Conservation (phyloP, 345 rosid species). For the Noccaea bulbosa region DNA sequence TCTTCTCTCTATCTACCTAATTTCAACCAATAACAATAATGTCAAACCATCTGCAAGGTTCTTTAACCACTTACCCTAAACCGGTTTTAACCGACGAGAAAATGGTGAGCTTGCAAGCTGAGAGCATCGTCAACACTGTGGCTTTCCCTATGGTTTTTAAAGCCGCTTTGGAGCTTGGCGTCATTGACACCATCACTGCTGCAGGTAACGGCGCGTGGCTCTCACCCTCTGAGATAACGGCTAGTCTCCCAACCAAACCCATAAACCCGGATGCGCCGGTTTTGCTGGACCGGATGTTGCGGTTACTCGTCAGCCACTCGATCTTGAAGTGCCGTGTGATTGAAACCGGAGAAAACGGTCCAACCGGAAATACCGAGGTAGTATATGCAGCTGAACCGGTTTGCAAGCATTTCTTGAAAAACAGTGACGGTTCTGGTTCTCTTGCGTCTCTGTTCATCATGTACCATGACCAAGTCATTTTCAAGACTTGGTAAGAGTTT, state of each 20-base stretch:
- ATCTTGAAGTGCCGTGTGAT: slow-evolving; percentile 48
- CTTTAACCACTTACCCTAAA: slow-evolving; percentile 14
- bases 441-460: slow-evolving; percentile 29
- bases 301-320: slow-evolving; percentile 56
- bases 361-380: slow-evolving; percentile 11
- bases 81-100: slow-evolving; percentile 9
- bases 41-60: slow-evolving; percentile 19
- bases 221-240: slow-evolving; percentile 52
- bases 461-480: slow-evolving; percentile 26
- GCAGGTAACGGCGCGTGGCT: slow-evolving; percentile 45
- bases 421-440: slow-evolving; percentile 37
- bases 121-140: slow-evolving; percentile 25
- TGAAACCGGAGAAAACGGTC: slow-evolving; percentile 15
- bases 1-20: neutral
- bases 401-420: slow-evolving; percentile 36
- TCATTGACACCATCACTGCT: slow-evolving; percentile 53
- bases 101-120: slow-evolving; percentile 35
- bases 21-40: slow-evolving; percentile 7
- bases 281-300: slow-evolving; percentile 60
- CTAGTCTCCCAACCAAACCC: slow-evolving; percentile 41
- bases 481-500: slow-evolving; percentile 38
- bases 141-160: slow-evolving; percentile 58
- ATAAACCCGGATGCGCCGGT: slow-evolving; percentile 48
- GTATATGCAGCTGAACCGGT: slow-evolving; percentile 42
- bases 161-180: slow-evolving; percentile 55